phyloP scores from a whole-genome alignment of 2,329 filamentous ascomycete genomes.

The Ambrosiella beaveri region DNA sequence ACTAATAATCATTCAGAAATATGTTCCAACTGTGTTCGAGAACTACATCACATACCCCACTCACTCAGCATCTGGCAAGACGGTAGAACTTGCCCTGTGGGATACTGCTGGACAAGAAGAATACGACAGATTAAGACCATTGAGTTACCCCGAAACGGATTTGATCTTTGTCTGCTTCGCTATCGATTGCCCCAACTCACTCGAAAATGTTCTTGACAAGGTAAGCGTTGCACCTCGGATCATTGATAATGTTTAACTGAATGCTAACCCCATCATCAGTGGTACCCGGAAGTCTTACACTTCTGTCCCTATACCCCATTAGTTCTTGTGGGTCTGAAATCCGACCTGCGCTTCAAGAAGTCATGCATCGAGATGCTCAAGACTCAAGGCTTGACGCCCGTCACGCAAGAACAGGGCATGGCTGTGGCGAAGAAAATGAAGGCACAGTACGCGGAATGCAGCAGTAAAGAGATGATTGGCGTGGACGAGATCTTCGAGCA shows the following conservation, averaged over 20 bases:
- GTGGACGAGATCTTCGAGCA: constrained; percentile 93
- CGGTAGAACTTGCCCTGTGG: constrained; percentile 91
- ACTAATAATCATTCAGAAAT: constrained; percentile 54
- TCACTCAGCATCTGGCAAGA: constrained; percentile 76
- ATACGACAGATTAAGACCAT: constrained; percentile 85
- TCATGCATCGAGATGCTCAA: constrained; percentile 98
- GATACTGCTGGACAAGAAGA: constrained; percentile 98
- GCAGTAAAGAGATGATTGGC: constrained; percentile 89
- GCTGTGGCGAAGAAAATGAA: constrained; percentile 85
- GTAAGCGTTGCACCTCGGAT: constrained; percentile 30
- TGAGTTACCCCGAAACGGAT: constrained; percentile 96
- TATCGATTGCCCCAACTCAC: constrained; percentile 93
- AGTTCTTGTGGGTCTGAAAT: constrained; percentile 90
- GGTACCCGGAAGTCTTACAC: constrained; percentile 97
- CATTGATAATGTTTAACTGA: background rate
- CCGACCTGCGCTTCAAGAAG: constrained; percentile 85
- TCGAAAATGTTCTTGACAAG: constrained; percentile 99
- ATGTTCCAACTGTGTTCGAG: constrained; percentile 96
- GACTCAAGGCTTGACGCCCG: constrained; percentile 88
- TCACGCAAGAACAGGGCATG: constrained; percentile 78
- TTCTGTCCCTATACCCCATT: constrained; percentile 97
- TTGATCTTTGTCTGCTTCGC: constrained; percentile 97
- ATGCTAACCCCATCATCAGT: constrained; percentile 35
- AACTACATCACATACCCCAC: constrained; percentile 98
- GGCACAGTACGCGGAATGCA: constrained; percentile 94